phyloP scores from a whole-genome alignment of 192 early-diverging fungal species.

The Backusella australiensis region DNA sequence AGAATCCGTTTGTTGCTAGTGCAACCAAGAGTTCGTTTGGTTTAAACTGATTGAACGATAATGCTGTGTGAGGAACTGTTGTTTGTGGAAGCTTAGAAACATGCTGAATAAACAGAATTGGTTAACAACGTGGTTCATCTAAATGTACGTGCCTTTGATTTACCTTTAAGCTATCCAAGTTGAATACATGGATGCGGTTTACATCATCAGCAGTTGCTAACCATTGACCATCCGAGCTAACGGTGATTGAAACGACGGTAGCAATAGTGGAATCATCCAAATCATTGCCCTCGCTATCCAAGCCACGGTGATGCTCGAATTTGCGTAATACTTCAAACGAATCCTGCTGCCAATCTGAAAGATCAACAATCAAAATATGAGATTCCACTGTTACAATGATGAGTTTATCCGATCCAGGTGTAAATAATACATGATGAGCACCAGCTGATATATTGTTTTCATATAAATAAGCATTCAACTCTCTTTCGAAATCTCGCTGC shows the following conservation, averaged over 20 bases:
- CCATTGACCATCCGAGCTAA: slow-evolving; percentile 79
- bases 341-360: slow-evolving; percentile 60
- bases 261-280: slow-evolving; percentile 40
- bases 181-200: slow-evolving; percentile 72
- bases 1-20: slow-evolving; percentile 69
- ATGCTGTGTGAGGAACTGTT: slow-evolving; percentile 57
- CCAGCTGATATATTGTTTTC: slow-evolving; percentile 41
- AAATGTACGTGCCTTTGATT: background rate
- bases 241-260: slow-evolving; percentile 67
- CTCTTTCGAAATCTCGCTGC: slow-evolving; percentile 37
- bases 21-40: slow-evolving; percentile 57
- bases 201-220: slow-evolving; percentile 76
- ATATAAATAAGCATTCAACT: slow-evolving; percentile 22
- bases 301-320: slow-evolving; percentile 68
- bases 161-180: slow-evolving; percentile 70
- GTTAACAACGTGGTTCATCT: background rate
- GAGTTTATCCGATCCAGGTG: slow-evolving; percentile 72
- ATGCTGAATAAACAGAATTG: slow-evolving; percentile 40
- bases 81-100: slow-evolving; percentile 65
- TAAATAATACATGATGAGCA: slow-evolving; percentile 74
- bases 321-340: slow-evolving; percentile 57
- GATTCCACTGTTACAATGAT: slow-evolving; percentile 77
- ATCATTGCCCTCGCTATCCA: slow-evolving; percentile 26
- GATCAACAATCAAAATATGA: slow-evolving; percentile 71
- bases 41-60: slow-evolving; percentile 63